phyloP scores from a whole-genome alignment of 208 protist species.

The Naegleria lovaniensis region DNA sequence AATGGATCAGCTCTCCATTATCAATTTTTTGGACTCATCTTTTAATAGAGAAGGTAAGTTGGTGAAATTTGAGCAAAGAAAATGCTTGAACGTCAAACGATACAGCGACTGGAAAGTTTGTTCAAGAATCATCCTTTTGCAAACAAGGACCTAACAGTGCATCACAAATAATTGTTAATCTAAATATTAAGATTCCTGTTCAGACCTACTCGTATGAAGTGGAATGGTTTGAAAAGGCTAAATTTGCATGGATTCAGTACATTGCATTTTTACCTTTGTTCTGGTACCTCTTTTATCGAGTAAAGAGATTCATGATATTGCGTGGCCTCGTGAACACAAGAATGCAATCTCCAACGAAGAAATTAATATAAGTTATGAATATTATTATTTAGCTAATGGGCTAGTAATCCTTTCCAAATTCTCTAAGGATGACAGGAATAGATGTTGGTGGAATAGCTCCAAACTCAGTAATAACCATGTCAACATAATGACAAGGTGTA shows the following conservation, averaged over 20 bases:
- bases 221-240: not conserved
- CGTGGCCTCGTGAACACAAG: not conserved
- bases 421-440: slow-evolving; percentile 70
- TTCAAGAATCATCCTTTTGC: not conserved
- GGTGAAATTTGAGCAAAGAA: not conserved
- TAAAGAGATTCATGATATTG: not conserved
- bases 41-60: not conserved
- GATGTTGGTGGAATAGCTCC: slow-evolving; percentile 71
- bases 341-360: not conserved
- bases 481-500: slow-evolving; percentile 66
- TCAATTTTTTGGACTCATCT: not conserved
- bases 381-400: not conserved
- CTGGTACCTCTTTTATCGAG: not conserved
- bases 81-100: not conserved
- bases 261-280: not conserved
- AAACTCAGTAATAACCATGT: slow-evolving; percentile 75
- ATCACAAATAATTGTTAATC: not conserved
- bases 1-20: not conserved
- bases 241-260: not conserved
- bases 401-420: slow-evolving; percentile 32
- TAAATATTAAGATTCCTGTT: not conserved
- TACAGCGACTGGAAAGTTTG: not conserved
- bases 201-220: not conserved
- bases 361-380: not conserved
- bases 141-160: not conserved